A percentile compares a stretch with the other conserved stretches of the same genome.
phyloP scores from a whole-genome alignment of 1,284 basidiomycete genomes.

The Agaricales sp. region DNA sequence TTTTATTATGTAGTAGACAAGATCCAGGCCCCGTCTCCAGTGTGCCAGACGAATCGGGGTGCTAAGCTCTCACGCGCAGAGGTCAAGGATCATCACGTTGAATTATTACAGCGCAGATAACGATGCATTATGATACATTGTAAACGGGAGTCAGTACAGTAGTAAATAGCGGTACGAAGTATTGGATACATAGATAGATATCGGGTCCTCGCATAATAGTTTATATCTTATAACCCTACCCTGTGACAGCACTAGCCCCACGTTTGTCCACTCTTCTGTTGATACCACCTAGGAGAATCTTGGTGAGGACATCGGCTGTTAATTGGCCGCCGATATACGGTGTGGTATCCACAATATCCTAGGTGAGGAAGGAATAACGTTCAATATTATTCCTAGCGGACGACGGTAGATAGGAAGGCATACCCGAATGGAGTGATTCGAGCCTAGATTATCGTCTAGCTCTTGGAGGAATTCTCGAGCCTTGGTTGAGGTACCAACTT shows the following conservation, averaged over 20 bases:
- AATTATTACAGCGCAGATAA: no score
- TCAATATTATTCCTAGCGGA: neutral
- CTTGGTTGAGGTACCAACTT: conserved; percentile 34
- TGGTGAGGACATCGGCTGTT: conserved; percentile 33
- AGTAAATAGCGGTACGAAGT: no score
- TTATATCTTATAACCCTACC: neutral
- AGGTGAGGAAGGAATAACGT: neutral
- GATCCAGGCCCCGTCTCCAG: no score
- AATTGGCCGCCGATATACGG: conserved; percentile 31
- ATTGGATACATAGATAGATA: no score
- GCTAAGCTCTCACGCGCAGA: no score
- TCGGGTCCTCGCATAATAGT: no score
- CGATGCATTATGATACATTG: no score
- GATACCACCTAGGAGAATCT: conserved; percentile 48
- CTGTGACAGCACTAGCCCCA: conserved; percentile 14
- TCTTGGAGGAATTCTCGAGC: conserved; percentile 36
- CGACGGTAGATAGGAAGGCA: conserved; percentile 8
- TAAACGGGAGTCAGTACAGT: no score
- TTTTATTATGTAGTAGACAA: no score
- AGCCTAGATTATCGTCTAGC: conserved; percentile 41
- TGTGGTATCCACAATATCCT: conserved; percentile 58
- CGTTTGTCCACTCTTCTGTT: conserved; percentile 40
- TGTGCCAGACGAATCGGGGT: no score
- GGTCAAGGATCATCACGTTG: no score
- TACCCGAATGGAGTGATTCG: conserved; percentile 25